Evolutionary conservation across 2,329 filamentous ascomycete species (phyloP), one percentile per base, ranked within the genome.

Genomic region (Orbilia quercus): DNA sequence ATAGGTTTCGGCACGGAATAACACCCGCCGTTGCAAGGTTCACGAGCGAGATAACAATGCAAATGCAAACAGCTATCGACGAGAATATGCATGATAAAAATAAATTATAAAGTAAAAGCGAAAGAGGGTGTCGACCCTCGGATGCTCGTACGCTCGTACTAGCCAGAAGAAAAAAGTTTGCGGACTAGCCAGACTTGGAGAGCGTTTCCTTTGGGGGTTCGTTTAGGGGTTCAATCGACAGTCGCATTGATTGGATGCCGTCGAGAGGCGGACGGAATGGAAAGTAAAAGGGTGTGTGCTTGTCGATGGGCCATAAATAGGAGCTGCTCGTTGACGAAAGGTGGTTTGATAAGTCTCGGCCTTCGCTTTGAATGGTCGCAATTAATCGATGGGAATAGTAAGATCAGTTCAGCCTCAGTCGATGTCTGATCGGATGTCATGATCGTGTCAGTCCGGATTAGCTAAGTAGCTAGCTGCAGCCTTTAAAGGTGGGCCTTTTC

Each of bases 291-390:
- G n/a, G n/a, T n/a, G 22, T 36, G 16, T 23, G 47, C 44, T 44
- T 63, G 58, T 57, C 66, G 58, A 63, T 55, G 38, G 48, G 28
- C 47, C 50, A 64, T 53, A 45, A 63, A 64, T 64, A 63, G 67
- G 59, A 59, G 57, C 47, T 36, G 34, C 7, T n/a, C n/a, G 20
- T 28, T 34, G 45, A 70, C 18, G 57, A 54, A 51, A 53, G 47
- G 48, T 47, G 54, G 63, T 66, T 57, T 34, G 53, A 57, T 57
- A 57, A 23, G 31, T 40, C 50, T 54, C 16, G 31, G 31, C 6
- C n/a, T 54, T 22, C 16, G 28, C 16, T 9, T 51, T 22, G 48
- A 16, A 45, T 9, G 18, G 22, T 23, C 6, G 14, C 45, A 50
- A 50, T 50, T 9, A 31, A 31, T 31, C 28, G 28, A 4, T 31